Evolutionary conservation across 2,329 filamentous ascomycete species (phyloP).

Genomic region (Aspergillus ochraceus): DNA sequence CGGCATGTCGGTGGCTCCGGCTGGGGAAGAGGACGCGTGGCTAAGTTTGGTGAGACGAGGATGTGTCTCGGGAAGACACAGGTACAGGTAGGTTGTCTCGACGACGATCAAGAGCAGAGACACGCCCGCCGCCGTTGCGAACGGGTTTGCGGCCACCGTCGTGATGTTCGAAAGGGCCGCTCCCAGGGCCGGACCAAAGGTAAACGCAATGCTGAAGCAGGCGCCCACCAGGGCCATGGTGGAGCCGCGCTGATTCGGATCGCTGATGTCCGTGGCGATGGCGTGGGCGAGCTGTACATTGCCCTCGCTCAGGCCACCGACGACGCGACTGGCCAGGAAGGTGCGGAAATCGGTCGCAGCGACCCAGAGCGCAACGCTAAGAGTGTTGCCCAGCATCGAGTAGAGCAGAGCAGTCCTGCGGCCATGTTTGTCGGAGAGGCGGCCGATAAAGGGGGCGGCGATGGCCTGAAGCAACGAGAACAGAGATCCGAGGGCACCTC

Average conservation of each 20-base stretch:
- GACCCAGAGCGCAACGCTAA: conserved; percentile 93
- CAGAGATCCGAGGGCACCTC: conserved; percentile 87
- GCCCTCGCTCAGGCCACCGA: conserved; percentile 91
- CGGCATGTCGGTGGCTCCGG: not conserved
- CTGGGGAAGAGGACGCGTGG: conserved; percentile 22
- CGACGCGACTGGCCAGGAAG: conserved; percentile 87
- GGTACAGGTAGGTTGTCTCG: conserved; percentile 87
- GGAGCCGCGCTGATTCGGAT: conserved; percentile 76
- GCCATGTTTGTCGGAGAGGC: conserved; percentile 83
- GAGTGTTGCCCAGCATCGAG: conserved; percentile 90
- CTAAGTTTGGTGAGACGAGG: conserved; percentile 57
- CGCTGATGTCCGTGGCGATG: conserved; percentile 94
- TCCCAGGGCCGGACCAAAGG: conserved; percentile 88
- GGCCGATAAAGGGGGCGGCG: conserved; percentile 87
- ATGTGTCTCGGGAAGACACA: conserved; percentile 78
- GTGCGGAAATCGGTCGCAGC: conserved; percentile 91
- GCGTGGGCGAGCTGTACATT: conserved; percentile 96
- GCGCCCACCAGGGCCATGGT: conserved; percentile 97
- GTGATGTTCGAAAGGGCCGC: conserved; percentile 79
- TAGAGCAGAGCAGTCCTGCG: conserved; percentile 82
- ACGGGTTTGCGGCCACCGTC: conserved; percentile 82
- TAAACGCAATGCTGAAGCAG: conserved; percentile 97
- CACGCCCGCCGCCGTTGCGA: conserved; percentile 87
- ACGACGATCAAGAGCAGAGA: conserved; percentile 79
- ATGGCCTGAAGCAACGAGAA: conserved; percentile 92